These are phyloP conservation scores for Thelonectria rubi DNA, from an alignment of 2,329 filamentous ascomycete species.

Conservation along the genomic window DNA sequence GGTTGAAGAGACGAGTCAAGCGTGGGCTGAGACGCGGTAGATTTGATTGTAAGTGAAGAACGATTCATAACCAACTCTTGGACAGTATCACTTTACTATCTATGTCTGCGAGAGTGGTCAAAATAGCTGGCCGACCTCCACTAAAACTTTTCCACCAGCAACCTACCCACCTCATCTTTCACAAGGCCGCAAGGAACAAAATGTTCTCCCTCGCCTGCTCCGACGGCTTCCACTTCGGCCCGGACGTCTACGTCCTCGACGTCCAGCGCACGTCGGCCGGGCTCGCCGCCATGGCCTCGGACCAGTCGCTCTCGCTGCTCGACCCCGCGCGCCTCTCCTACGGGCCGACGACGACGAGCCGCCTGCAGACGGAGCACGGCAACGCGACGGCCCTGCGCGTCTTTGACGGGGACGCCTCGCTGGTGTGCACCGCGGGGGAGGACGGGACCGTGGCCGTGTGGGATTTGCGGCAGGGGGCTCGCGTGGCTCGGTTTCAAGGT, in stretches of 20 bases:
- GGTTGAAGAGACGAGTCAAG: not conserved
- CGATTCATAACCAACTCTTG: too few species aligned
- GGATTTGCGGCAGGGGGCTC: conserved; percentile 65
- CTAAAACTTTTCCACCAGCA: too few species aligned
- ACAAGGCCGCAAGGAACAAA: conserved; percentile 1
- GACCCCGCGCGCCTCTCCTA: conserved; percentile 65
- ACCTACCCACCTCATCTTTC: conserved; percentile 1
- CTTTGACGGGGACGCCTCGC: conserved; percentile 59
- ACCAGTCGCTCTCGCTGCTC: conserved; percentile 74
- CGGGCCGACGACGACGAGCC: conserved; percentile 58
- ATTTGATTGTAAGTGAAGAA: too few species aligned
- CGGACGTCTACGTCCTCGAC: conserved; percentile 66
- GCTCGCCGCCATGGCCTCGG: conserved; percentile 72
- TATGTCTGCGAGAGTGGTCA: too few species aligned
- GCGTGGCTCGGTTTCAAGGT: conserved; percentile 58
- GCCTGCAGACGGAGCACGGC: conserved; percentile 62
- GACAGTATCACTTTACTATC: too few species aligned
- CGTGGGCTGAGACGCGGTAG: too few species aligned
- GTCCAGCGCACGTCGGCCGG: conserved; percentile 60
- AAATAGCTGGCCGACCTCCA: too few species aligned
- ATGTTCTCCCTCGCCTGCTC: conserved; percentile 49
- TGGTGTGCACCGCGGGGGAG: conserved; percentile 75
- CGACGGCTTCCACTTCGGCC: conserved; percentile 44
- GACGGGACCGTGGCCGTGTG: conserved; percentile 73
- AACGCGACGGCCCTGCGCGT: conserved; percentile 71